Evolutionary conservation across 805 yeast species (phyloP).

Genomic region (Candida patagonica): DNA sequence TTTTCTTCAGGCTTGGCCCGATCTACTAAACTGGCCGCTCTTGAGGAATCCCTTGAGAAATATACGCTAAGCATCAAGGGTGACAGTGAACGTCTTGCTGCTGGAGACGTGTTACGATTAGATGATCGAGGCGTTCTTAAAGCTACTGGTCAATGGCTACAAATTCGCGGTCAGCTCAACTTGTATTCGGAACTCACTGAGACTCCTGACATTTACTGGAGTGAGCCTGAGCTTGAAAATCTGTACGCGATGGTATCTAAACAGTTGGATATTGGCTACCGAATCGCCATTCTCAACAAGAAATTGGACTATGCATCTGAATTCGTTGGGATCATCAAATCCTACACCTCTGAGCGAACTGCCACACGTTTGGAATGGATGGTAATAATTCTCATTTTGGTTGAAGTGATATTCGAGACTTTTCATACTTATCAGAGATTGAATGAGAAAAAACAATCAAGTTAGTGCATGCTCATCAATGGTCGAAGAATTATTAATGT

Average conservation of each 20-base stretch:
- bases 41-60: conserved; percentile 64
- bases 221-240: conserved; percentile 74
- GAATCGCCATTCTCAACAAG: conserved; percentile 71
- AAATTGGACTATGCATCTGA: conserved; percentile 88
- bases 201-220: conserved; percentile 90
- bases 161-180: conserved; percentile 74
- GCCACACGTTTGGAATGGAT: conserved; percentile 80
- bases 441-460: too few relatives aligned
- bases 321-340: conserved; percentile 68
- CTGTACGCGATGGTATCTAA: conserved; percentile 64
- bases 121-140: conserved; percentile 45
- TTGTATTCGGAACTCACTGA: conserved; percentile 82
- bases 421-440: conserved; percentile 46
- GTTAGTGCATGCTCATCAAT: too few relatives aligned
- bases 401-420: conserved; percentile 77
- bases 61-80: conserved; percentile 54
- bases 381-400: conserved; percentile 69
- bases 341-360: conserved; percentile 66
- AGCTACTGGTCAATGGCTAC: conserved; percentile 64
- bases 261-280: conserved; percentile 63
- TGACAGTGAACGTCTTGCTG: conserved; percentile 57
- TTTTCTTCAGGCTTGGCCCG: conserved; percentile 82
- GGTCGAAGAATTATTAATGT: too few relatives aligned
- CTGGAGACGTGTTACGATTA: conserved; percentile 44
- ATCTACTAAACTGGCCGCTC: conserved; percentile 73